These are phyloP conservation scores for Paxillus ammoniavirescens DNA, from an alignment of 768 basidiomycete species.

Conservation along the genomic window DNA sequence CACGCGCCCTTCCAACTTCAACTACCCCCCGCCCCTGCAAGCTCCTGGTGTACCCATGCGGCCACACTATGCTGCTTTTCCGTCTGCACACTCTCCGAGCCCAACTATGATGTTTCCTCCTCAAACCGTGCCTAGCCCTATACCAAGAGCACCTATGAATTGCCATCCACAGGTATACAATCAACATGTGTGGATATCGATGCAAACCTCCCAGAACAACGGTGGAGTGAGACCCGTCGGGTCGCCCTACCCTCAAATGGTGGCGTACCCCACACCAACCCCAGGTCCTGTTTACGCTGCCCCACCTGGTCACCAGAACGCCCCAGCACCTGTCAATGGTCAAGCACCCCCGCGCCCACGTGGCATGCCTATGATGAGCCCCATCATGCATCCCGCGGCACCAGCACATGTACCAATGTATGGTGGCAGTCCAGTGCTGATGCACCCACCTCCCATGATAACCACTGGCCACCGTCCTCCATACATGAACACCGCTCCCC, in stretches of 20 bases:
- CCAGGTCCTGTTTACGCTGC: conserved; percentile 47
- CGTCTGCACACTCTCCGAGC: conserved; percentile 68
- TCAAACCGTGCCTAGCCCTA: conserved; percentile 59
- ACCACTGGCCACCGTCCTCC: conserved; percentile 31
- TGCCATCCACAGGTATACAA: conserved; percentile 60
- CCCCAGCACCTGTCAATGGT: conserved; percentile 28
- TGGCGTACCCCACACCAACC: conserved; percentile 62
- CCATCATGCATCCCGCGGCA: conserved; percentile 62
- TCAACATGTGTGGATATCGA: conserved; percentile 65
- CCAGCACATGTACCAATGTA: conserved; percentile 52
- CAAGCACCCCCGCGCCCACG: conserved; percentile 43
- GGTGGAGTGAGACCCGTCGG: conserved; percentile 53
- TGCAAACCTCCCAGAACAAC: conserved; percentile 44
- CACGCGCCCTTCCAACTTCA: conserved; percentile 26
- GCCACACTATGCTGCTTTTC: conserved; percentile 56
- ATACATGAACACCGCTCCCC: conserved; percentile 46
- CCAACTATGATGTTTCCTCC: conserved; percentile 67
- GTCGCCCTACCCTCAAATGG: conserved; percentile 67
- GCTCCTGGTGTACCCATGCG: conserved; percentile 49
- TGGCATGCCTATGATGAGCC: conserved; percentile 64
- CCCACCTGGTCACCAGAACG: conserved; percentile 39
- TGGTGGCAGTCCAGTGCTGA: conserved; percentile 63
- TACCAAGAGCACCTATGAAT: conserved; percentile 63
- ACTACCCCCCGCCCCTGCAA: conserved; percentile 39
- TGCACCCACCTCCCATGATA: conserved; percentile 50